Conservation (phyloP, 768 basidiomycete genomes). For the Coprinopsis cinerea region DNA sequence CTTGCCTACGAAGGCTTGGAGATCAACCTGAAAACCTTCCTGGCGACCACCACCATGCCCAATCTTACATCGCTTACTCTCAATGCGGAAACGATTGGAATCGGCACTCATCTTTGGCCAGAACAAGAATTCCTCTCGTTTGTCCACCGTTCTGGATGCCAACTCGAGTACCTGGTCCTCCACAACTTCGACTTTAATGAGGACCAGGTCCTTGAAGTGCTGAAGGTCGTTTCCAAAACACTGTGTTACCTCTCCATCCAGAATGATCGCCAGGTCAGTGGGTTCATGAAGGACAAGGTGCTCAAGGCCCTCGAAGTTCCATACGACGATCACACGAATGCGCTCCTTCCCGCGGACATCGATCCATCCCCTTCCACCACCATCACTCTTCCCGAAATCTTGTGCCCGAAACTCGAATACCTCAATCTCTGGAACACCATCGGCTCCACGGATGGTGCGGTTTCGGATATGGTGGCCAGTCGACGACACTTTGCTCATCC, state of each 20-base stretch:
- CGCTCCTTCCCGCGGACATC: too few relatives aligned
- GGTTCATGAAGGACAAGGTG: neutral
- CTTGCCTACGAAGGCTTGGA: neutral
- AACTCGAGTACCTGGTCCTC: neutral
- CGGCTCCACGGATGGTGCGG: neutral
- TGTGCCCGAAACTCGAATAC: neutral
- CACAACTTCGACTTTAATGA: neutral
- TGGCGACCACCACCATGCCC: neutral
- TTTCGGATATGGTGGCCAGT: slow-evolving; percentile 2
- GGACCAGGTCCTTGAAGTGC: neutral
- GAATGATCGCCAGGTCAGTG: too few relatives aligned
- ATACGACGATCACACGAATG: too few relatives aligned
- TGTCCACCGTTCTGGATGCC: neutral
- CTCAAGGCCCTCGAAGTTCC: neutral
- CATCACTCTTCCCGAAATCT: neutral
- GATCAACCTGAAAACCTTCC: neutral
- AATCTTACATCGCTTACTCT: neutral
- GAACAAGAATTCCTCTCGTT: neutral
- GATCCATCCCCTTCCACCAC: neutral
- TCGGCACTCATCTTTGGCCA: neutral
- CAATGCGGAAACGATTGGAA: neutral
- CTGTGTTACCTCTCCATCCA: too few relatives aligned
- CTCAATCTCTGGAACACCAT: neutral
- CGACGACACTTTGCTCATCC: neutral
- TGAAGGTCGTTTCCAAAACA: neutral